Conservation (phyloP, 768 basidiomycete genomes). For the Inosperma sp. region DNA sequence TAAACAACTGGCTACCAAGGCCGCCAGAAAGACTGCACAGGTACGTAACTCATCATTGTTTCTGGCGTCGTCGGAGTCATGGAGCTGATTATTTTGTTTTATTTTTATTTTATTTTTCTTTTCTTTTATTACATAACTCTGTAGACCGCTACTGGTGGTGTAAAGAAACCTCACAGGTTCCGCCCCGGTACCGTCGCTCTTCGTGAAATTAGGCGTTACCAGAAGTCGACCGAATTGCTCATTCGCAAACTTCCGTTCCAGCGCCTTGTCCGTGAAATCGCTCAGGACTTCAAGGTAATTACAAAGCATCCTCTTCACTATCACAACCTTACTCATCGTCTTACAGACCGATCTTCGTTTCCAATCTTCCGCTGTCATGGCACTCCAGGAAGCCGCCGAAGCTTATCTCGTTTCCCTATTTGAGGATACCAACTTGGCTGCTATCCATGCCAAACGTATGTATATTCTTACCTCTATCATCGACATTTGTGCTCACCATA, state of each 20-base stretch:
- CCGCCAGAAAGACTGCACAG: conserved; percentile 83
- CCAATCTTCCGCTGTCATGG: conserved; percentile 94
- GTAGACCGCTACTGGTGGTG: conserved; percentile 86
- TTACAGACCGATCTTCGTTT: conserved; percentile 84
- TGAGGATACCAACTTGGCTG: conserved; percentile 88
- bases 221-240: conserved; percentile 97
- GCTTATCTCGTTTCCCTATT: conserved; percentile 84
- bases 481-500: neutral
- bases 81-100: conserved; percentile 12
- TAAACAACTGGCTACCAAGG: conserved; percentile 95
- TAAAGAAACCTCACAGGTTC: conserved; percentile 99
- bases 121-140: conserved; percentile 10
- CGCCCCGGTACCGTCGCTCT: conserved; percentile 97
- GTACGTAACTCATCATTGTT: conserved; percentile 40
- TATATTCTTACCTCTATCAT: neutral
- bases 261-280: conserved; percentile 93
- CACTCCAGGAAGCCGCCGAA: conserved; percentile 90
- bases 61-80: conserved; percentile 23
- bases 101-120: conserved; percentile 6
- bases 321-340: conserved; percentile 10
- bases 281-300: conserved; percentile 89
- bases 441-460: conserved; percentile 78
- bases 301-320: conserved; percentile 4
- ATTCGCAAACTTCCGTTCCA: conserved; percentile 99
- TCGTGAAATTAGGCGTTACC: conserved; percentile 97